Evolutionary conservation across 148 eudicot species (phyloP), one percentile per base, ranked within the genome.

Genomic region (Nyssa sinensis): DNA sequence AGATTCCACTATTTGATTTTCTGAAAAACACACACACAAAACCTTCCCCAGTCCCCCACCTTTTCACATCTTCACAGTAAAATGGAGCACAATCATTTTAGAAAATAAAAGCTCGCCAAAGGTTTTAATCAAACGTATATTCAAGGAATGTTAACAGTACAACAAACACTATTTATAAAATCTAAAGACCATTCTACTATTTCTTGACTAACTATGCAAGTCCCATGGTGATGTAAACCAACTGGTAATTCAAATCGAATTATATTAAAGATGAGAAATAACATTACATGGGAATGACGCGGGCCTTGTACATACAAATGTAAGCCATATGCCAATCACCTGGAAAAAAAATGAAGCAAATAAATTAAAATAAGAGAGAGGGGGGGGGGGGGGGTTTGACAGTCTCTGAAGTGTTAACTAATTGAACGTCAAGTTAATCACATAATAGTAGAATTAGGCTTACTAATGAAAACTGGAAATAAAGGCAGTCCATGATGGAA

Each of bases 311-410:
- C 88, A 93, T 88, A 88, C 98, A 91, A 64, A 93, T 93, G 82
- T 93, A 91, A 62, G 98, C 98, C 98, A 93, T 93, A 84, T 91
- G 98, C 98, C 98, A 93, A 86, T 93, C 98, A 81, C 98, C 98
- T 93, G 88, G n/a, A 58, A 84, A 74, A 19, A 33, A 79, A 72
- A 24, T 9, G n/a, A 61, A 39, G 28, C 17, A 27, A 61, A 60
- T 27, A 72, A 25, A 69, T 28, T 25, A 6, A 12, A 1, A 66
- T 13, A n/a, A 21, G 62, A 64, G 69, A 29, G 7, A 47, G 3
- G n/a, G n/a, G n/a, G n/a, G n/a, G n/a, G n/a, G n/a, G n/a, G n/a
- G n/a, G n/a, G n/a, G n/a, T n/a, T n/a, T n/a, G n/a, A n/a, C n/a
- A n/a, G n/a, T n/a, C n/a, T n/a, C n/a, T n/a, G n/a, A 8, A n/a